These are phyloP conservation scores for Cronartium quercuum DNA, from an alignment of 1,284 basidiomycete genomes.

Conservation along the genomic window DNA sequence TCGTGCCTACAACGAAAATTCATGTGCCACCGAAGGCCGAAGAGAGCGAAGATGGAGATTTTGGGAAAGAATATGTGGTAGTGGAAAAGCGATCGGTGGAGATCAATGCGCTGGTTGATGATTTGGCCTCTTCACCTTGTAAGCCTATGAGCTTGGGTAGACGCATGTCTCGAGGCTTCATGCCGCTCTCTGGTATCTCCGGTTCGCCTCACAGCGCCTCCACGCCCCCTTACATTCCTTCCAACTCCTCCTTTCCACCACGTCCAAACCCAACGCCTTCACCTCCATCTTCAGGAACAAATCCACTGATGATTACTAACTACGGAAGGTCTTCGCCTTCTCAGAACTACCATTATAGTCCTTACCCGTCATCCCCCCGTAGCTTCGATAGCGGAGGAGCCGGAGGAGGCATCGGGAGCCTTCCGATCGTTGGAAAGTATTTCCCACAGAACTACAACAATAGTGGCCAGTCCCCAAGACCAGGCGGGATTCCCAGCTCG, in stretches of 20 bases:
- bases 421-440: constrained; percentile 23
- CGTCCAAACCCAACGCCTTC: constrained; percentile 47
- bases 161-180: constrained; percentile 48
- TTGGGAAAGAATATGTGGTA: constrained; percentile 55
- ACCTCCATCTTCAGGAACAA: constrained; percentile 42
- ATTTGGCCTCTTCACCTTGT: constrained; percentile 51
- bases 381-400: constrained; percentile 32
- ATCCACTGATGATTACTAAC: constrained; percentile 30
- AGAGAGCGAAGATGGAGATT: constrained; percentile 45
- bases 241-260: constrained; percentile 23
- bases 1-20: constrained; percentile 38
- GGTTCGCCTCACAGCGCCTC: neutral
- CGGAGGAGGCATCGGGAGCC: constrained; percentile 14
- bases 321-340: constrained; percentile 23
- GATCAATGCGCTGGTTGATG: constrained; percentile 57
- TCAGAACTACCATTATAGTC: neutral
- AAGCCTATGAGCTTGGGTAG: constrained; percentile 49
- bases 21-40: neutral
- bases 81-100: constrained; percentile 58
- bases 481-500: neutral
- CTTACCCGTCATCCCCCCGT: constrained; percentile 21
- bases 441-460: constrained; percentile 19
- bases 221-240: constrained; percentile 9
- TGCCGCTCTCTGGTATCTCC: constrained; percentile 40
- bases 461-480: neutral